Evolutionary conservation across 75 land plant genomes (phyloP).

Genomic region (Pinus tabuliformis): DNA sequence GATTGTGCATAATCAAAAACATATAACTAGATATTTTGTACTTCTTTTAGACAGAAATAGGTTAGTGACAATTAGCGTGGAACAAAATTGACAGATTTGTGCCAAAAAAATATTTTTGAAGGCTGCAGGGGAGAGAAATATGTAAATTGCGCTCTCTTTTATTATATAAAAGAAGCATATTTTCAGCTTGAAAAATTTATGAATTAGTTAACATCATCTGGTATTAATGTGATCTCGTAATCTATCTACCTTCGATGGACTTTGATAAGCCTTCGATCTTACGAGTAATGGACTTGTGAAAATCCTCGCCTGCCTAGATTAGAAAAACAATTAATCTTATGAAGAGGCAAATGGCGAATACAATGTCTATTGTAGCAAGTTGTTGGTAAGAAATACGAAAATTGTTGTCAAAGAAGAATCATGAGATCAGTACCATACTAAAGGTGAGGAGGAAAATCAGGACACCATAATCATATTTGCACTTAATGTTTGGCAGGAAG

Average conservation of each 20-base stretch:
- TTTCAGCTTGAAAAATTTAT: too few relatives aligned
- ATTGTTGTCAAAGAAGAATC: conserved; percentile 20
- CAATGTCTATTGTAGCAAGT: conserved; percentile 34
- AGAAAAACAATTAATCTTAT: conserved; percentile 44
- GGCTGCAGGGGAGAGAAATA: too few relatives aligned
- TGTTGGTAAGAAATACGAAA: conserved; percentile 26
- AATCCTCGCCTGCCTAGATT: conserved; percentile 64
- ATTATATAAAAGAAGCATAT: too few relatives aligned
- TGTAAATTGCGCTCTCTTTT: too few relatives aligned
- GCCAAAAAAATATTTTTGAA: too few relatives aligned
- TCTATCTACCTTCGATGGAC: conserved; percentile 26
- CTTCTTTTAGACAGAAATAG: too few relatives aligned
- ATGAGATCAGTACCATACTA: conserved; percentile 42
- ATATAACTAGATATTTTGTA: too few relatives aligned
- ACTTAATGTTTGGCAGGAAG: conserved; percentile 36
- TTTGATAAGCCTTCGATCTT: conserved; percentile 33
- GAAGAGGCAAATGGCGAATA: conserved; percentile 33
- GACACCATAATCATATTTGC: conserved; percentile 46
- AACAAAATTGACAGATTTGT: too few relatives aligned
- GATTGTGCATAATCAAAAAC: too few relatives aligned
- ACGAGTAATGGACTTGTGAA: conserved; percentile 28
- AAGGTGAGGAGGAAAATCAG: conserved; percentile 61
- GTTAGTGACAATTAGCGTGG: too few relatives aligned
- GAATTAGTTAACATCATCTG: too few relatives aligned
- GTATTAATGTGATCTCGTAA: too few relatives aligned